Evolutionary conservation across 2,329 filamentous ascomycete species (phyloP), one percentile per base, ranked within the genome.

Genomic region (Orbilia oligospora): DNA sequence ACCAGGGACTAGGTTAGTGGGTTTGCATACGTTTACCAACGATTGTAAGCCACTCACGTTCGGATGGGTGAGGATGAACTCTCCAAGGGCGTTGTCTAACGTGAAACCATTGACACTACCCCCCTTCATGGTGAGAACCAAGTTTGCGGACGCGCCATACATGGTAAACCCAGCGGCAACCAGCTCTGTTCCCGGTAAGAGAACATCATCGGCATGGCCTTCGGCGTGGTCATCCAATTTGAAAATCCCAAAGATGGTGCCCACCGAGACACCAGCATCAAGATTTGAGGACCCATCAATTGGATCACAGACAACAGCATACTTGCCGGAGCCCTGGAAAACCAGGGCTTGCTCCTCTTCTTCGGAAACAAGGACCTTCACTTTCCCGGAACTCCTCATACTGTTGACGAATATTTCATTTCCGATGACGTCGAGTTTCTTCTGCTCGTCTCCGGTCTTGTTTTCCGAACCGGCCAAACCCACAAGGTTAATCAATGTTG

Each of bases 341-440:
- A 91, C 90, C 84, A 99, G 97, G 81, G 93, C 88, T 68, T 98
- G 90, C 81, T 99, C 96, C 85, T 98, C 95, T 84, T 99, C 96
- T 86, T 99, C 96, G 0, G 96, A 99, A n/a, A 99, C 94, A 41
- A 99, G 88, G 76, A 98, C 87, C 66, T 93, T 91, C 84, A 94
- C 96, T 85, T 94, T 94, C 83, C 93, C 94, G 30, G 92, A 97
- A 67, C 93, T 95, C 82, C 90, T 90, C 96, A 99, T 98, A 80
- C 94, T 93, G 79, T 93, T 91, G 83, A 99, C 93, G 87, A 99
- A 99, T 83, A 99, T 89, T 84, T 99, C 96, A 85, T 99, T 98
- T 85, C 94, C 95, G 84, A 99, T 98, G 77, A 99, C 95, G 84
- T 99, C 96, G 80, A 99, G 93, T 87, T 99, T 99, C 90, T 99